Conservation (phyloP, 2,329 filamentous ascomycete species). For the Xylariomycetidae sp. region DNA sequence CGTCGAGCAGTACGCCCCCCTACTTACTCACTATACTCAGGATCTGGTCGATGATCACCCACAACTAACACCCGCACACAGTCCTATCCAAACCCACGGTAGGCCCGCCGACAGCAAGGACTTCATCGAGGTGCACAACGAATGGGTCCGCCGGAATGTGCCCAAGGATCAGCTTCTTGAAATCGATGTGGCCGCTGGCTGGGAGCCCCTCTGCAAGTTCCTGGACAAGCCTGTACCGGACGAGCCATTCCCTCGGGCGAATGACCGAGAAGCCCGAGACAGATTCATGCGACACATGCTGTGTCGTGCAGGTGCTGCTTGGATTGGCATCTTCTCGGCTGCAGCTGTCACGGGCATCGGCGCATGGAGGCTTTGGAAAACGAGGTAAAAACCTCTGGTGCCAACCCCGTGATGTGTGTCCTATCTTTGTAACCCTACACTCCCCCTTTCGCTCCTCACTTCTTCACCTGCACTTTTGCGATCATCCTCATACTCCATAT, state of each 20-base stretch:
- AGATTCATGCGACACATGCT: constrained; percentile 3
- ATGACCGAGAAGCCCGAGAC: constrained; percentile 3
- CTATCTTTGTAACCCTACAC: too few relatives aligned
- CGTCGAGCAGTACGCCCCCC: constrained; percentile 2
- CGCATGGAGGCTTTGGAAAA: constrained; percentile 2
- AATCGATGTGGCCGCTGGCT: constrained; percentile 23
- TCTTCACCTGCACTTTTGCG: too few relatives aligned
- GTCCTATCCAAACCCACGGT: neutral
- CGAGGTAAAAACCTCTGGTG: too few relatives aligned
- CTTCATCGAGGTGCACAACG: constrained; percentile 3
- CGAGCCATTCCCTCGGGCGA: constrained; percentile 4
- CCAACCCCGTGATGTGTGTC: too few relatives aligned
- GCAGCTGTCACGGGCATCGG: constrained; percentile 1
- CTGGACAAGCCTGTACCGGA: constrained; percentile 24
- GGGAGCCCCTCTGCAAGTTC: constrained; percentile 28
- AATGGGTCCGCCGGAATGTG: constrained; percentile 10
- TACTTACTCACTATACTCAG: neutral
- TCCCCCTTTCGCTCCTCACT: too few relatives aligned
- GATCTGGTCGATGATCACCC: neutral
- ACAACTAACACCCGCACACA: neutral
- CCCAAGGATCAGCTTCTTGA: constrained; percentile 20
- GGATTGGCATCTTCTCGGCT: constrained; percentile 1
- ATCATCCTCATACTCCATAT: too few relatives aligned
- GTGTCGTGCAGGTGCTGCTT: constrained; percentile 1
- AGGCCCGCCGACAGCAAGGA: neutral